Conservation (phyloP, 305 asterid genomes). For the Stenogyne calaminthoides region DNA sequence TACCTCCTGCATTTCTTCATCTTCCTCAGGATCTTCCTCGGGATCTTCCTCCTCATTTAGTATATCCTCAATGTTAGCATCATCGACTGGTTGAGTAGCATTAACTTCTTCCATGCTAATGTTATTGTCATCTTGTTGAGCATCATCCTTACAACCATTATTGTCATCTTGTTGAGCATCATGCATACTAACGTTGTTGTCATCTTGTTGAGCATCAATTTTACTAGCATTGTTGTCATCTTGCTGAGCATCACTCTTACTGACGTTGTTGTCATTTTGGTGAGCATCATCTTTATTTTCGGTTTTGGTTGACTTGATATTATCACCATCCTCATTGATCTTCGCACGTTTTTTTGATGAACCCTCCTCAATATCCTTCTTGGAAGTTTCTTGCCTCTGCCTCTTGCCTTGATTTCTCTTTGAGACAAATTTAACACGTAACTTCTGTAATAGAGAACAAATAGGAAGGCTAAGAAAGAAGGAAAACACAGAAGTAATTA, state of each 20-base stretch:
- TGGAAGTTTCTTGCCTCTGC: constrained; percentile 57
- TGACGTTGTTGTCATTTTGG: constrained; percentile 32
- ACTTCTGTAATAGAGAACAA: constrained; percentile 47
- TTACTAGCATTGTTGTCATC: background rate
- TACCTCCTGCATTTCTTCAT: constrained; percentile 66
- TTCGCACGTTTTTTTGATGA: constrained; percentile 59
- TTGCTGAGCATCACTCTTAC: constrained; percentile 15
- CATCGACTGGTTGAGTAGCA: constrained; percentile 41
- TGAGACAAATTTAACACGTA: constrained; percentile 56
- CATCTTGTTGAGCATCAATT: background rate
- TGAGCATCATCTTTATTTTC: constrained; percentile 37
- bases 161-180: background rate
- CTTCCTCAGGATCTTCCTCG: constrained; percentile 72
- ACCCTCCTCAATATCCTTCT: constrained; percentile 53
- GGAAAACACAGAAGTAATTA: background rate
- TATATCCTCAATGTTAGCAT: constrained; percentile 42
- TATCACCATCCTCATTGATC: constrained; percentile 40
- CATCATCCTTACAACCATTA: background rate
- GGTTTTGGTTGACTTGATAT: constrained; percentile 41
- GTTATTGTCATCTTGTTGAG: background rate
- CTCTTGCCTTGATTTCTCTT: constrained; percentile 83
- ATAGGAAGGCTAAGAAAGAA: constrained; percentile 17
- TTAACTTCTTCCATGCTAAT: constrained; percentile 39
- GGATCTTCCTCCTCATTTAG: constrained; percentile 57
- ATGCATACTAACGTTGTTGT: background rate